Evolutionary conservation across 129 eudicot species (phyloP), one percentile per base, ranked within the genome.

Genomic region (sunflower (Helianthus annuus)): DNA sequence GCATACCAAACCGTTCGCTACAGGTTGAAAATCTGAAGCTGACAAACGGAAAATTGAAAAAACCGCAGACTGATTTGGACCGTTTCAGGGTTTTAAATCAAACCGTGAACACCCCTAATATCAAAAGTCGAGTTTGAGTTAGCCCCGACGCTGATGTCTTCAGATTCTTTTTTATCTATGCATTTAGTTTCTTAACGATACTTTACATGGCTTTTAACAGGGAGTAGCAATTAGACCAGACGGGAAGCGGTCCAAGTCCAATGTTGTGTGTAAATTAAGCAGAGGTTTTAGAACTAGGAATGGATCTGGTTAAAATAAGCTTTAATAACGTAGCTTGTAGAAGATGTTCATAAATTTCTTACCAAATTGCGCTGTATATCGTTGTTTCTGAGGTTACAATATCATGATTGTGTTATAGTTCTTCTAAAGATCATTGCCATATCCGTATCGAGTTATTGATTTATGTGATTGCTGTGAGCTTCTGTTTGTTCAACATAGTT

Each of bases 341-440:
- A 82, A 81, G 85, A 72, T 82, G 77, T 78, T 78, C 46, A 78
- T 79, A 80, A 55, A 78, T 77, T 45, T 24, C 8, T 29, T 55
- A 46, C 79, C 64, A 22, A 32, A 68, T 40, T 61, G 13, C 62
- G 51, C 15, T 76, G 88, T 81, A 88, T 68, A 80, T 82, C 77
- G 78, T 44, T 39, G 24, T 70, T 56, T 29, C 48, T 68, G 40
- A 48, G 64, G 34, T 59, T 69, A 79, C 48, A 48, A 52, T 78
- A 63, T 72, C 49, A 52, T 19, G 51, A 73, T 72, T 52, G 71
- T 24, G 63, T 68, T 61, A 60, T 51, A 65, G 15, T 17, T 66
- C 66, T 17, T 66, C 66, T 52, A 60, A 51, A 11, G 63, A 71
- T 2, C 77, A 61, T 80, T 69, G 56, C 55, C 68, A 45, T 10